Evolutionary conservation across 345 rosid genomes (phyloP).

Genomic region (Eucalyptus brandiana): DNA sequence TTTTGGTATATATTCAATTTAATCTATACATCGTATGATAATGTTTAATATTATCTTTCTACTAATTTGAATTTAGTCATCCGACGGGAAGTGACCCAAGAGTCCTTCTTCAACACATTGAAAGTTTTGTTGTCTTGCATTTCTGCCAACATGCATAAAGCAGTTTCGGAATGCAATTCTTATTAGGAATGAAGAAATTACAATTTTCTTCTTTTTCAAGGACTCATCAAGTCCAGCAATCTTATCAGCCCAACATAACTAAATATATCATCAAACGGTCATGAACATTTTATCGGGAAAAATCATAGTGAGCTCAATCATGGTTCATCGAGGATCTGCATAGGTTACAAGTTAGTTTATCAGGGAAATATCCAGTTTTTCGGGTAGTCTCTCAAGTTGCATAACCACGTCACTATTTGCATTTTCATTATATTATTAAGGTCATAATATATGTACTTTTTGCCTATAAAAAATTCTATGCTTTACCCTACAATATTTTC

Average conservation of each 20-base stretch:
- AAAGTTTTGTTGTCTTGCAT: slow-evolving; percentile 65
- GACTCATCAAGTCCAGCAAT: slow-evolving; percentile 38
- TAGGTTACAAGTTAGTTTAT: neutral
- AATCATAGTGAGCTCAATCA: neutral
- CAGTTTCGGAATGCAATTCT: rapidly evolving
- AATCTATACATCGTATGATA: rapidly evolving
- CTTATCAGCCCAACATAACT: slow-evolving; percentile 25
- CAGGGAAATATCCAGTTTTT: neutral
- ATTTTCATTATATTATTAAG: neutral
- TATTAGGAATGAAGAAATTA: neutral
- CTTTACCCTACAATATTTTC: neutral
- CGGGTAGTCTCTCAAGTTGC: neutral
- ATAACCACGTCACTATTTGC: neutral
- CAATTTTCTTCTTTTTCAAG: slow-evolving; percentile 38
- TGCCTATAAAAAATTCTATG: neutral
- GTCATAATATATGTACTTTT: neutral
- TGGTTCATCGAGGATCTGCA: neutral
- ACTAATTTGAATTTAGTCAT: slow-evolving; percentile 4
- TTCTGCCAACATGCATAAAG: rapidly evolving
- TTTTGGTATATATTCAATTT: rapidly evolving
- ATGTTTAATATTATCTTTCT: rapidly evolving
- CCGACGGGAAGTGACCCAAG: slow-evolving; percentile 49
- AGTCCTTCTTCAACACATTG: slow-evolving; percentile 70
- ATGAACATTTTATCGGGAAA: neutral
- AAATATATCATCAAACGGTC: rapidly evolving